Conservation (phyloP, 108 stramenopile genomes). For the Parmales sp. region DNA sequence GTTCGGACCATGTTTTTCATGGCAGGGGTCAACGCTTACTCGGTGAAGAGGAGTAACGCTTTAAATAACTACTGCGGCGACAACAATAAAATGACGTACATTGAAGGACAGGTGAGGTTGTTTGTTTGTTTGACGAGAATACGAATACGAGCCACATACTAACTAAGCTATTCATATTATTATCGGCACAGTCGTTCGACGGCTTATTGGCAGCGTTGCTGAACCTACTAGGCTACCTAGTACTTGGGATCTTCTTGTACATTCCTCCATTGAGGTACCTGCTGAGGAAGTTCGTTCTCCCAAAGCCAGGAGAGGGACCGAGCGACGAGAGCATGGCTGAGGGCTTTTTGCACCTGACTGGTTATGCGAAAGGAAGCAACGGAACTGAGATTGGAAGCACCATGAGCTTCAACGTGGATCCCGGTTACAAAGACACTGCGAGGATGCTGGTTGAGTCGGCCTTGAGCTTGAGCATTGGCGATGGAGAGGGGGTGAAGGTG, state of each 20-base stretch:
- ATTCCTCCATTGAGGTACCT: constrained; percentile 23
- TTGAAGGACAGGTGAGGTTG: constrained; percentile 47
- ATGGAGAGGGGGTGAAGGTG: constrained; percentile 11
- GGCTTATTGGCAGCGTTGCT: background rate
- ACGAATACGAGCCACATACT: no score
- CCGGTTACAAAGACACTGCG: constrained; percentile 60
- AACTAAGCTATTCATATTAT: no score
- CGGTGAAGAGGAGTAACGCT: constrained; percentile 51
- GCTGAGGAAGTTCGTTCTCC: constrained; percentile 40
- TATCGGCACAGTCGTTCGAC: background rate
- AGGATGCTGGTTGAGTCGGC: constrained; percentile 67
- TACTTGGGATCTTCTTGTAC: background rate
- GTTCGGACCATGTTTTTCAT: constrained; percentile 48
- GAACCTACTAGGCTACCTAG: background rate
- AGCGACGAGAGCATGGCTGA: constrained; percentile 42
- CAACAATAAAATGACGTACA: constrained; percentile 40
- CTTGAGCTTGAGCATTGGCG: constrained; percentile 47
- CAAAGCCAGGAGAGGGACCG: constrained; percentile 73
- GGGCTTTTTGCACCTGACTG: constrained; percentile 37
- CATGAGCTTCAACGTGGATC: constrained; percentile 50
- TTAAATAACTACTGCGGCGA: constrained; percentile 26
- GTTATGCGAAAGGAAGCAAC: constrained; percentile 43
- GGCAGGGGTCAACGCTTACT: constrained; percentile 50
- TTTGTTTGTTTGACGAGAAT: no score
- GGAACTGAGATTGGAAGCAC: constrained; percentile 20